A percentile compares a stretch with the other conserved stretches of the same genome.
These are phyloP conservation scores for Zea luxurians DNA, from an alignment of 176 grass and related monocot species.

Conservation along the genomic window DNA sequence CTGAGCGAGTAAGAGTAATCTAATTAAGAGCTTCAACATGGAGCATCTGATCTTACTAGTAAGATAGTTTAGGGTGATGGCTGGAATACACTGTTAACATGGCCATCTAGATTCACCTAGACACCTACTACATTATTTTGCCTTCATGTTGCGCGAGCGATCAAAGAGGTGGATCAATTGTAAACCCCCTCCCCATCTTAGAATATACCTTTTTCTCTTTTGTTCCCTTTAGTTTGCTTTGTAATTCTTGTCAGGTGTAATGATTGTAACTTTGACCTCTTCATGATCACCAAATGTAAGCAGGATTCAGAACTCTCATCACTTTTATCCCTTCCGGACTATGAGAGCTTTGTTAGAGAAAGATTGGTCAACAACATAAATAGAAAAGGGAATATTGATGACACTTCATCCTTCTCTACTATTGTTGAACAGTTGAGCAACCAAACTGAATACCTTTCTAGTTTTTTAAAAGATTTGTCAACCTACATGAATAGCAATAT, in stretches of 20 bases:
- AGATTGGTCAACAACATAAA: slow-evolving; percentile 40
- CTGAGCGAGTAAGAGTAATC: slow-evolving; percentile 4
- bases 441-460: slow-evolving; percentile 47
- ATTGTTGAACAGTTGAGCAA: slow-evolving; percentile 58
- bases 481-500: slow-evolving; percentile 60
- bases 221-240: neutral
- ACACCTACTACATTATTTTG: slow-evolving; percentile 22
- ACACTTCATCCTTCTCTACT: slow-evolving; percentile 52
- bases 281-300: slow-evolving; percentile 23
- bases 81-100: neutral
- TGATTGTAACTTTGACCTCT: slow-evolving; percentile 22
- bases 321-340: slow-evolving; percentile 57
- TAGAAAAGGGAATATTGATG: slow-evolving; percentile 45
- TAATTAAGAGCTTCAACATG: slow-evolving; percentile 16
- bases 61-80: slow-evolving; percentile 13
- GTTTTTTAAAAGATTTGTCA: slow-evolving; percentile 65
- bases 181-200: neutral
- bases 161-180: slow-evolving; percentile 7
- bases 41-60: neutral
- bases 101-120: slow-evolving; percentile 17
- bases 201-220: neutral
- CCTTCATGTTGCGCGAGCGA: slow-evolving; percentile 2
- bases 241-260: slow-evolving; percentile 22
- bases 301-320: slow-evolving; percentile 56
- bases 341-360: slow-evolving; percentile 62